Conservation (phyloP, 768 basidiomycete genomes). For the Rhizopogon roseolus region DNA sequence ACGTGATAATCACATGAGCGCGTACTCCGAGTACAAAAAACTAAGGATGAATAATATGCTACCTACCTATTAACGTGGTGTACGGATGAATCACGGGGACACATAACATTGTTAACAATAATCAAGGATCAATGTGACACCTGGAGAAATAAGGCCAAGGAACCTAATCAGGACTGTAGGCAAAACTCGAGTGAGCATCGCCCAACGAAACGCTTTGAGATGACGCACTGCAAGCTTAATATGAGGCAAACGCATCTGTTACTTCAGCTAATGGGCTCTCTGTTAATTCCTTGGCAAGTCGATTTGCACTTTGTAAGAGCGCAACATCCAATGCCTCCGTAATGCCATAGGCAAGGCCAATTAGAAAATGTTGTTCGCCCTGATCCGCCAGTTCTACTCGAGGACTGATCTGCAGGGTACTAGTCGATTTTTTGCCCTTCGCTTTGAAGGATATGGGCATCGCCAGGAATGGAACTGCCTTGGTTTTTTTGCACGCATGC, state of each 20-base stretch:
- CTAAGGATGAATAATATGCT: not conserved
- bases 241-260: slow-evolving; percentile 4
- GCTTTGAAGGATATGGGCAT: not conserved
- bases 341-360: not conserved
- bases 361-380: not conserved
- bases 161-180: not conserved
- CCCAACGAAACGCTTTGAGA: not conserved
- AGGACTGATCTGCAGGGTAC: not conserved
- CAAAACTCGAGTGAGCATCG: not conserved
- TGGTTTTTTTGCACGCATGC: not conserved
- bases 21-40: not conserved
- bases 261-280: slow-evolving; percentile 8
- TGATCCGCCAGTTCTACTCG: not conserved
- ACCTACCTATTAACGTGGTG: not conserved
- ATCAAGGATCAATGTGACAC: not conserved
- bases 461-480: not conserved
- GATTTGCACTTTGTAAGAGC: not conserved
- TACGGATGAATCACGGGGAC: not conserved
- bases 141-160: not conserved
- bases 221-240: not conserved
- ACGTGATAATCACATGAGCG: slow-evolving; percentile 2
- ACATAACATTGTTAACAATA: not conserved
- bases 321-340: not conserved
- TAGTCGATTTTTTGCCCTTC: not conserved
- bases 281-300: slow-evolving; percentile 7